phyloP scores from a whole-genome alignment of 495 filamentous ascomycete species.

The Sabuloglossum arenarium region DNA sequence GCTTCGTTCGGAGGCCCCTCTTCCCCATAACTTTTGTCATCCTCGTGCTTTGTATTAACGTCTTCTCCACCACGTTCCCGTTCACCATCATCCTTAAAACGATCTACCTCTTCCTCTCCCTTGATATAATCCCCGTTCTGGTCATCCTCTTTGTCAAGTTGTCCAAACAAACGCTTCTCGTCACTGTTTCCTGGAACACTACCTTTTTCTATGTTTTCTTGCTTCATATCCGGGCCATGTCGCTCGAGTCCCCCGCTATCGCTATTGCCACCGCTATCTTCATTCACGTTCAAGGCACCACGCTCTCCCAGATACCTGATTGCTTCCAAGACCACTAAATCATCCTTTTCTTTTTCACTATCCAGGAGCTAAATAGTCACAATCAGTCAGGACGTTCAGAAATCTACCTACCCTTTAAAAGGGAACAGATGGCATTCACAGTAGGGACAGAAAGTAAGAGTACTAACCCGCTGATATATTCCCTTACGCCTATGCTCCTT shows the following conservation, averaged over 20 bases:
- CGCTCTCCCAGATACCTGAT: constrained; percentile 6
- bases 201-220: neutral
- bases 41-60: neutral
- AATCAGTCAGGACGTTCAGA: neutral
- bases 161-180: neutral
- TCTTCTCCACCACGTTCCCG: neutral
- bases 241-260: neutral
- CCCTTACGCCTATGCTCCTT: constrained; percentile 5
- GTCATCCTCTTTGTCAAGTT: neutral
- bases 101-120: neutral
- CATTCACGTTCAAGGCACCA: neutral
- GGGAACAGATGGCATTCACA: neutral
- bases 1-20: too few relatives aligned
- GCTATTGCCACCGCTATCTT: neutral
- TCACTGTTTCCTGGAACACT: neutral
- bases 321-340: constrained; percentile 5
- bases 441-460: neutral
- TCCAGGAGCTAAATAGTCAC: constrained; percentile 1
- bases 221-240: neutral
- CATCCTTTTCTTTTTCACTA: constrained; percentile 4
- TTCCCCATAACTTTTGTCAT: too few relatives aligned
- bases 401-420: neutral
- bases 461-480: constrained; percentile 5
- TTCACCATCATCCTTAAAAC: neutral
- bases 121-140: neutral